Percentiles rank a stretch among this genome's conserved stretches.
phyloP scores from a whole-genome alignment of 495 filamentous ascomycete genomes.

The Venustampulla echinocandica region DNA sequence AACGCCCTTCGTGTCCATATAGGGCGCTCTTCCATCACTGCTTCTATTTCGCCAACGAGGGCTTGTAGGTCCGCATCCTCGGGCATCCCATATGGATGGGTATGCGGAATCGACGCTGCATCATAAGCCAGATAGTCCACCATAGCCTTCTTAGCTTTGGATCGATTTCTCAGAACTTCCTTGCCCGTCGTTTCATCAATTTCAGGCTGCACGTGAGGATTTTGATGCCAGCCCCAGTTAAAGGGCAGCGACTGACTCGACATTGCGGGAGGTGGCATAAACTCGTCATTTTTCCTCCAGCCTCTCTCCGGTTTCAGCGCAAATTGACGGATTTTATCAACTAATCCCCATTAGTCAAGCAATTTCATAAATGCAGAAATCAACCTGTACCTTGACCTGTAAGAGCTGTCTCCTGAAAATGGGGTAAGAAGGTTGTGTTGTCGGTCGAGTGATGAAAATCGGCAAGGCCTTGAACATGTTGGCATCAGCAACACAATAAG shows the following conservation, averaged over 20 bases:
- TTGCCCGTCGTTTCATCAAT: conserved; percentile 26
- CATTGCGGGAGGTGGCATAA: conserved; percentile 74
- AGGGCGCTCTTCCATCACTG: conserved; percentile 61
- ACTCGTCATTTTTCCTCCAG: conserved; percentile 47
- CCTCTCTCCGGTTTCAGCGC: conserved; percentile 58
- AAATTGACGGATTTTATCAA: conserved; percentile 59
- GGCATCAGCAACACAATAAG: background rate
- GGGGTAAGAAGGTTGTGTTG: conserved; percentile 51
- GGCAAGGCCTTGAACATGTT: conserved; percentile 29
- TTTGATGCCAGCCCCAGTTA: conserved; percentile 52
- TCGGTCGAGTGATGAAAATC: conserved; percentile 72
- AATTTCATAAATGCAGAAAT: background rate
- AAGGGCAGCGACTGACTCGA: conserved; percentile 59
- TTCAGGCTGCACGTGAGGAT: conserved; percentile 34
- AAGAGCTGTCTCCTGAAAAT: conserved; percentile 55
- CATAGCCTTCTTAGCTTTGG: conserved; percentile 36
- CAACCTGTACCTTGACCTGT: conserved; percentile 49
- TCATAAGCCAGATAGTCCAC: conserved; percentile 57
- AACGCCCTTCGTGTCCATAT: conserved; percentile 80
- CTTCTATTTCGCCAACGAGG: conserved; percentile 48
- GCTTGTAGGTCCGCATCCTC: conserved; percentile 44
- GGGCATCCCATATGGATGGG: conserved; percentile 29
- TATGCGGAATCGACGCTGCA: conserved; percentile 42
- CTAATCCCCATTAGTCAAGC: conserved; percentile 8
- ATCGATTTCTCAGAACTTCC: conserved; percentile 29